phyloP scores from a whole-genome alignment of 1,284 basidiomycete species.

The Trametes pubescens region DNA sequence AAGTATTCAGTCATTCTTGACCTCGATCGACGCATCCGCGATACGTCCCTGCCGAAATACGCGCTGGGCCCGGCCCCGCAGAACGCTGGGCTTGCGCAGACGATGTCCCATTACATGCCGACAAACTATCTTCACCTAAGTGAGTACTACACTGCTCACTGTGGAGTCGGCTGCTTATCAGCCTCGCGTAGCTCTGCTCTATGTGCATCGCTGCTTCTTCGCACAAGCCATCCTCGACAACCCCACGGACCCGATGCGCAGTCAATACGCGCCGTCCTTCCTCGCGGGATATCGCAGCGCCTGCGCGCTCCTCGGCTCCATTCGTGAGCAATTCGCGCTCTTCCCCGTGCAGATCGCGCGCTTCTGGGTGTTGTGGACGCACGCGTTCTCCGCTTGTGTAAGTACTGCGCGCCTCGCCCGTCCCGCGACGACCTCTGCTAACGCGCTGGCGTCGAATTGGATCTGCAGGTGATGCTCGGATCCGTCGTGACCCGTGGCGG shows the following conservation, averaged over 20 bases:
- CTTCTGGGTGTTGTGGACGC: constrained; percentile 65
- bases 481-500: constrained; percentile 74
- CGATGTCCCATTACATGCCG: constrained; percentile 57
- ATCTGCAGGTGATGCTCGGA: constrained; percentile 68
- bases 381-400: constrained; percentile 67
- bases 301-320: constrained; percentile 61
- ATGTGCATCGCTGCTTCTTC: constrained; percentile 74
- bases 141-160: constrained; percentile 43
- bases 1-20: constrained; percentile 48
- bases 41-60: constrained; percentile 43
- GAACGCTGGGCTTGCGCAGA: constrained; percentile 55
- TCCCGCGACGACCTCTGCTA: neutral
- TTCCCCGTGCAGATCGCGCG: constrained; percentile 56
- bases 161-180: neutral
- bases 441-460: neutral
- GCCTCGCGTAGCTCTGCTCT: constrained; percentile 53
- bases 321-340: constrained; percentile 52
- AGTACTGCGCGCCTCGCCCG: constrained; percentile 37
- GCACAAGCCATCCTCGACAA: constrained; percentile 67
- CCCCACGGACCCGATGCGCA: constrained; percentile 61
- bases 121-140: constrained; percentile 72
- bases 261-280: constrained; percentile 71
- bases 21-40: constrained; percentile 43
- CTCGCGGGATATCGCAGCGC: constrained; percentile 74
- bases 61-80: constrained; percentile 47